phyloP scores from a whole-genome alignment of 1,139 yeast genomes.

The Pichia sp. region DNA sequence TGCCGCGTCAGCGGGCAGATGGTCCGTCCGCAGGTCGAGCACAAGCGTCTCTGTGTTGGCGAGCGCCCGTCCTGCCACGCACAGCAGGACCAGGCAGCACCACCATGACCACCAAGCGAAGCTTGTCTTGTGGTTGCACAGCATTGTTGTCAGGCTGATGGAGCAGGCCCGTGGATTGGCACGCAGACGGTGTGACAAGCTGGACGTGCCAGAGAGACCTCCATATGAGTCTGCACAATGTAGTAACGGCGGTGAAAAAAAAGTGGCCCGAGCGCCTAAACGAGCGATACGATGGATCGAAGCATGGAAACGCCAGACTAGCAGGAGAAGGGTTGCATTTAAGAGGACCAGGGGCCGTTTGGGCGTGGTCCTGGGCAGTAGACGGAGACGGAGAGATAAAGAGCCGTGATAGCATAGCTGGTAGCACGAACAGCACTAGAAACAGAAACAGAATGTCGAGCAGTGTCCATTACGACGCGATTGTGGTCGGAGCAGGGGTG shows the following conservation, averaged over 20 bases:
- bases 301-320: neutral
- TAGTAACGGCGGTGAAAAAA: neutral
- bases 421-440: neutral
- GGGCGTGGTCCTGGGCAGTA: too few relatives aligned
- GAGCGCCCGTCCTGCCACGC: neutral
- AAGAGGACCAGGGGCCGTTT: too few relatives aligned
- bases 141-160: neutral
- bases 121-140: neutral
- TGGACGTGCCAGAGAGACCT: too few relatives aligned
- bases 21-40: slow-evolving; percentile 5
- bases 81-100: neutral
- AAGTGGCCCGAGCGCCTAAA: slow-evolving; percentile 6
- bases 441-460: slow-evolving; percentile 8
- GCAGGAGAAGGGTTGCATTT: neutral
- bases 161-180: neutral
- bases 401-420: neutral
- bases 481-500: slow-evolving; percentile 91
- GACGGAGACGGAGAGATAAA: neutral
- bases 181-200: neutral
- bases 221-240: too few relatives aligned
- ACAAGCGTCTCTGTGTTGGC: slow-evolving; percentile 26
- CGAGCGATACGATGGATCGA: slow-evolving; percentile 5
- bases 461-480: slow-evolving; percentile 46
- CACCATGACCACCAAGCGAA: neutral
- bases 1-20: neutral